Base-by-base conservation (phyloP, 2,329 filamentous ascomycete genomes). In the Diaporthe sp. region DNA sequence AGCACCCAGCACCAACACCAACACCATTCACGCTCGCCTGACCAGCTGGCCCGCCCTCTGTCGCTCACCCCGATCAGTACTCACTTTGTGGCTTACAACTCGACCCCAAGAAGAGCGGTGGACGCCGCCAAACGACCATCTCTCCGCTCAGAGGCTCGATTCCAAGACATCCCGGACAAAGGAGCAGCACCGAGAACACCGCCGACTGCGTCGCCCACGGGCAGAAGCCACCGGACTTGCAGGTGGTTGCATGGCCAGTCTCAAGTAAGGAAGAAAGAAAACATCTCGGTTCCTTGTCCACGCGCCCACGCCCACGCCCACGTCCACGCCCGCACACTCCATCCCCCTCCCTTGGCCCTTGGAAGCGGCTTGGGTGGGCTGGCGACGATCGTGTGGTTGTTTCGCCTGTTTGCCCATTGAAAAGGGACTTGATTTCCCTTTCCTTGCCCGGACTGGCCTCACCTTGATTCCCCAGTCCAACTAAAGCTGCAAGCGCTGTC, bases 141-240 rank as follows among this genome's bases (percentile, higher is more conserved):
- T 84, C 81, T 83, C 74, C 81, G 81, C 82, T 82, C 82, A 85
- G 81, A 84, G 82, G 83, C 42, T 83, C 86, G 85, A 87, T 86
- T 88, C 85, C 86, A 85, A 87, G 86, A 87, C 84, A 85, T 78
- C 79, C 80, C 80, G 81, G 83, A 88, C 87, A 88, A 89, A 88
- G 87, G 82, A 81, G 79, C 80, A 82, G 82, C 83, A 81, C 85
- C 85, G 85, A 88, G 85, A 86, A 83, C 81, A 80, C 80, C 79
- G 80, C 76, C 76, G 75, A 78, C 76, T 72, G 67, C 71, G 60
- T 71, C 70, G 49, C 70, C 78, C 78, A 79, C 79, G 78, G 71
- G 78, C 80, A 82, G 83, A 81, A 80, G 81, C 81, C 79, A 79
- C 80, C 81, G 80, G 79, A 81, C 80, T 71, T 83, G 82, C 82